phyloP scores from a whole-genome alignment of 2,329 filamentous ascomycete species.

The Colletotrichum sp. region DNA sequence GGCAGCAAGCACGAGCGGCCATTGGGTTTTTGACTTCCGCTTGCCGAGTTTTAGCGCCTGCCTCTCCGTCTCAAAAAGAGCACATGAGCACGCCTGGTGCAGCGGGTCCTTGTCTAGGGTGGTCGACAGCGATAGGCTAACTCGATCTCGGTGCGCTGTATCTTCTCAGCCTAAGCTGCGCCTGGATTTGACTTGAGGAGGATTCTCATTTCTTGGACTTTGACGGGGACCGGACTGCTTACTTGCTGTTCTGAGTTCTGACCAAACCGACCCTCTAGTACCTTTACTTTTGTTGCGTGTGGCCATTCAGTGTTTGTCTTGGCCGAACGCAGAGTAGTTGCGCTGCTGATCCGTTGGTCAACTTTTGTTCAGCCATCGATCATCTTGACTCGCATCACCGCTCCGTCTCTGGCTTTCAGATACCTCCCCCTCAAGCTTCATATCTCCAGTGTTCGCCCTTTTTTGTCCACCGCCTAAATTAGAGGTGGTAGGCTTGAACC shows the following conservation, averaged over 20 bases:
- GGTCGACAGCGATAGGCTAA: slow-evolving; percentile 18
- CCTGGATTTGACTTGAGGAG: background rate
- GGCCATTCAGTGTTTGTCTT: background rate
- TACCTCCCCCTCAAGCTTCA: background rate
- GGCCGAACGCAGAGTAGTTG: background rate
- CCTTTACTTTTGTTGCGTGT: background rate
- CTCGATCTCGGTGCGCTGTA: background rate
- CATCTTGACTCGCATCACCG: background rate
- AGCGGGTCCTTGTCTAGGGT: slow-evolving; percentile 35
- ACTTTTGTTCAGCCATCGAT: background rate
- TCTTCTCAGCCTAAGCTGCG: background rate
- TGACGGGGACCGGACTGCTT: background rate
- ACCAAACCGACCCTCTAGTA: background rate
- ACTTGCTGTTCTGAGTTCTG: background rate
- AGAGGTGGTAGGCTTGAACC: background rate
- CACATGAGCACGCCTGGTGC: slow-evolving; percentile 52
- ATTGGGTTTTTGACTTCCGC: slow-evolving; percentile 31
- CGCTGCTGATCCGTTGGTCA: background rate
- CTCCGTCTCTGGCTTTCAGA: background rate
- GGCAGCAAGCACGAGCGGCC: background rate
- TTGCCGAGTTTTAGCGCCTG: slow-evolving; percentile 44
- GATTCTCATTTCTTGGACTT: background rate
- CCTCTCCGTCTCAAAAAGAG: slow-evolving; percentile 45
- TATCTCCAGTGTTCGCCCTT: background rate
- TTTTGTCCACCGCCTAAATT: background rate